These are phyloP conservation scores for Erysimum pusillum DNA, from an alignment of 441 rosid genomes.

Conservation along the genomic window DNA sequence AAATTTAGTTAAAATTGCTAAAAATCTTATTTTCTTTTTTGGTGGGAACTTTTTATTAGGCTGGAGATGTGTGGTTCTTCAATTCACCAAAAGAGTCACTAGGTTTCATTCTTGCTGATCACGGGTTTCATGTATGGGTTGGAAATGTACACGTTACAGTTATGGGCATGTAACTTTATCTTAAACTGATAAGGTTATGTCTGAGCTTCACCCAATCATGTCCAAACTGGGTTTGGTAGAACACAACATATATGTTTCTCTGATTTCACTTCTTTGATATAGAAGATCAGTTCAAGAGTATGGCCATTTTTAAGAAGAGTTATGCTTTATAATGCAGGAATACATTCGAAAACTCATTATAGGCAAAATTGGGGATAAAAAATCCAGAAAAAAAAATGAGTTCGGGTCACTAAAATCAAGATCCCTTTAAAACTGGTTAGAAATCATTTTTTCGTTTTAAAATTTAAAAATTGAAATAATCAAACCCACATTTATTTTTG, in stretches of 20 bases:
- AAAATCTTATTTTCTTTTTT: not conserved
- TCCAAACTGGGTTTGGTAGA: not conserved
- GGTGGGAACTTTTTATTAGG: conserved; percentile 49
- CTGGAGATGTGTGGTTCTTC: conserved; percentile 91
- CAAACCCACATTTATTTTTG: too few species aligned
- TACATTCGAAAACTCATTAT: conserved; percentile 15
- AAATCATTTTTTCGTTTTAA: too few species aligned
- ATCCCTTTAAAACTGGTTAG: too few species aligned
- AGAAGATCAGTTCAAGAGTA: not conserved
- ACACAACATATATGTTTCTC: not conserved
- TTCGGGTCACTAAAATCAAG: too few species aligned
- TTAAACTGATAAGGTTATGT: conserved; percentile 69
- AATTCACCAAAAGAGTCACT: conserved; percentile 68
- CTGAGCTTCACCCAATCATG: not conserved
- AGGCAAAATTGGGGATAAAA: too few species aligned
- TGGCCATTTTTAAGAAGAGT: not conserved
- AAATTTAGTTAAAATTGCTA: not conserved
- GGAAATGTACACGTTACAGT: conserved; percentile 88
- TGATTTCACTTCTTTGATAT: not conserved
- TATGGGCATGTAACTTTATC: conserved; percentile 80
- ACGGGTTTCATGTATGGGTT: conserved; percentile 92
- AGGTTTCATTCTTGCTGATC: conserved; percentile 88
- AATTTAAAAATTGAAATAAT: too few species aligned
- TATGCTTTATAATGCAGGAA: conserved; percentile 54
- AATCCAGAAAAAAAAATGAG: too few species aligned